These are phyloP conservation scores for Dillenia turbinata DNA, from an alignment of 164 flowering plant species.

Conservation along the genomic window DNA sequence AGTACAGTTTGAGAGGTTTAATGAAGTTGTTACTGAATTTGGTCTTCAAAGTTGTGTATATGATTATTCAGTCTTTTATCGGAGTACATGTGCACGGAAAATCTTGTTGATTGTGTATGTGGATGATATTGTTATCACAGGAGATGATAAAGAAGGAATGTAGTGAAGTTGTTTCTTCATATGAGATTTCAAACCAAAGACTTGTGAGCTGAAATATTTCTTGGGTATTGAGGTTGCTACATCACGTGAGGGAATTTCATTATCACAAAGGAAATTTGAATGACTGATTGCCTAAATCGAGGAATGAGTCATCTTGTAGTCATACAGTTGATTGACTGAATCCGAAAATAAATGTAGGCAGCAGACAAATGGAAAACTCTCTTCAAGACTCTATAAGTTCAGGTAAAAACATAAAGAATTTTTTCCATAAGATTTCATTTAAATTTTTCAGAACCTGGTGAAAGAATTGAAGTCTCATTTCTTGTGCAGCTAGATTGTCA, in stretches of 20 bases:
- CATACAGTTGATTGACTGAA: too few relatives aligned
- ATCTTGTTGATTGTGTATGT: not conserved
- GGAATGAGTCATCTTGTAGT: too few relatives aligned
- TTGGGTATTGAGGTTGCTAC: slow-evolving; percentile 3
- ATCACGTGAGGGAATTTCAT: not conserved
- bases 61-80: slow-evolving; percentile 1
- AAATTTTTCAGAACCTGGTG: too few relatives aligned
- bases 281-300: too few relatives aligned
- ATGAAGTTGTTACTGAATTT: not conserved
- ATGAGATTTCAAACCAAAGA: slow-evolving; percentile 1
- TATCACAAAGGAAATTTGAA: slow-evolving; percentile 2
- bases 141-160: not conserved
- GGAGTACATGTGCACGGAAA: not conserved
- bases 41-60: not conserved
- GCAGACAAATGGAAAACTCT: too few relatives aligned
- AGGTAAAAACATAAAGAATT: too few relatives aligned
- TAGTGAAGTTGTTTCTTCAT: not conserved
- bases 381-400: too few relatives aligned
- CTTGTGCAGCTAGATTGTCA: too few relatives aligned
- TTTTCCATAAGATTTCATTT: too few relatives aligned
- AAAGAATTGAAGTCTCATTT: too few relatives aligned
- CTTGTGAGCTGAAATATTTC: not conserved
- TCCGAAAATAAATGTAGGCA: too few relatives aligned
- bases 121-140: not conserved
- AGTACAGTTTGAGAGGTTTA: slow-evolving; percentile 9